These are phyloP conservation scores for Boletellus ananas DNA, from an alignment of 768 basidiomycete species.

Conservation along the genomic window DNA sequence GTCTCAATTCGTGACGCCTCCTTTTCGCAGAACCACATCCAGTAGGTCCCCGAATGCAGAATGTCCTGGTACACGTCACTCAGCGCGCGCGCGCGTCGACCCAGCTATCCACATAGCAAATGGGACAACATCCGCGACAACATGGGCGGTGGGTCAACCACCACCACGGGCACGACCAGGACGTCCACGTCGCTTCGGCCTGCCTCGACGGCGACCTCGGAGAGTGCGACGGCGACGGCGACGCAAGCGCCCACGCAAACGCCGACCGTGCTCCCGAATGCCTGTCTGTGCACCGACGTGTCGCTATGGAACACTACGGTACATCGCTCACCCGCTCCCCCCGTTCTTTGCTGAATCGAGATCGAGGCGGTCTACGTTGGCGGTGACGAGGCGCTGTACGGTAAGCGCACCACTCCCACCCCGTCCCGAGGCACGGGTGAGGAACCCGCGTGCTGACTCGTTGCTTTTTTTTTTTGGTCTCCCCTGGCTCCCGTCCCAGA, in stretches of 20 bases:
- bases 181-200: not conserved
- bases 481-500: constrained; percentile 17
- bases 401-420: constrained; percentile 24
- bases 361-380: constrained; percentile 30
- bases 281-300: constrained; percentile 40
- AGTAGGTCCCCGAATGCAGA: constrained; percentile 29
- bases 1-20: not conserved
- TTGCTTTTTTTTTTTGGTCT: not conserved
- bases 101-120: constrained; percentile 61
- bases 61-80: not conserved
- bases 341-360: not conserved
- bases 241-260: constrained; percentile 10
- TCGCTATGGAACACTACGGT: constrained; percentile 39
- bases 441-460: not conserved
- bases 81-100: not conserved
- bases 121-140: constrained; percentile 69
- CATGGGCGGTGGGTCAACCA: constrained; percentile 41
- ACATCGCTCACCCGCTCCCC: constrained; percentile 23
- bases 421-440: not conserved
- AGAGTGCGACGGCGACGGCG: not conserved
- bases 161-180: constrained; percentile 17
- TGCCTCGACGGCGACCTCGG: no score
- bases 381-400: constrained; percentile 39
- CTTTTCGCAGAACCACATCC: constrained; percentile 50
- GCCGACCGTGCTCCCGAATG: constrained; percentile 6